Conservation (phyloP, 441 rosid species). For the Adansonia madagascariensis region DNA sequence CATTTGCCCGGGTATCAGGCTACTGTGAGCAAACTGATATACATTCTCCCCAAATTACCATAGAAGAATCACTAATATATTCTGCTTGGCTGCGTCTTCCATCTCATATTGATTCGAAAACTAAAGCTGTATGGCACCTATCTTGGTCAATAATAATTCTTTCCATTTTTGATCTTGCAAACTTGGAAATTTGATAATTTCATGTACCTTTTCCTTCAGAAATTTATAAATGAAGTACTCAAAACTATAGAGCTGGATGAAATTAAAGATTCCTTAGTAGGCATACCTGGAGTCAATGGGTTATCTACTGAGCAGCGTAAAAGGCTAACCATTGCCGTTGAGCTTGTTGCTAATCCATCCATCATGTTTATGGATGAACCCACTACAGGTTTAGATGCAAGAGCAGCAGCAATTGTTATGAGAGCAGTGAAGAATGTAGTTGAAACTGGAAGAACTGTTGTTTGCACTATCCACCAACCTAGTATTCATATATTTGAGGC, state of each 20-base stretch:
- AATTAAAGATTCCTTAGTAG: constrained; percentile 53
- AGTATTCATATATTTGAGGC: constrained; percentile 69
- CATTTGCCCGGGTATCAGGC: constrained; percentile 68
- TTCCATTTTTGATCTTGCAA: background rate
- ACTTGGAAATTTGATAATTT: background rate
- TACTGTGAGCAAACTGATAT: constrained; percentile 72
- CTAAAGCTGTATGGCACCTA: constrained; percentile 44
- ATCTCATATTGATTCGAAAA: constrained; percentile 41
- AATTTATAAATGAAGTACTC: constrained; percentile 56
- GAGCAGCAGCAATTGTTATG: constrained; percentile 77
- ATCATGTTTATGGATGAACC: constrained; percentile 71
- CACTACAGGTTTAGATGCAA: constrained; percentile 70
- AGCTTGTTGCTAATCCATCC: constrained; percentile 17
- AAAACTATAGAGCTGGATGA: constrained; percentile 59
- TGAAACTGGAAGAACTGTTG: constrained; percentile 68
- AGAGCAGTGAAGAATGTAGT: constrained; percentile 68
- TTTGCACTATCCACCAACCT: constrained; percentile 78
- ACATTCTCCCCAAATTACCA: constrained; percentile 66
- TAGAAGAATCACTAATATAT: constrained; percentile 58
- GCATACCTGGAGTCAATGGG: constrained; percentile 54
- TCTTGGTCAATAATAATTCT: background rate
- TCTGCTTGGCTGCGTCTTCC: constrained; percentile 71
- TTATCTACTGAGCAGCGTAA: constrained; percentile 70
- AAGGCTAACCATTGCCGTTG: constrained; percentile 7
- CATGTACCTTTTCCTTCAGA: constrained; percentile 32